Evolutionary conservation across 164 flowering plant species (phyloP), one percentile per base, ranked within the genome.

Genomic region (Aristolochia californica): DNA sequence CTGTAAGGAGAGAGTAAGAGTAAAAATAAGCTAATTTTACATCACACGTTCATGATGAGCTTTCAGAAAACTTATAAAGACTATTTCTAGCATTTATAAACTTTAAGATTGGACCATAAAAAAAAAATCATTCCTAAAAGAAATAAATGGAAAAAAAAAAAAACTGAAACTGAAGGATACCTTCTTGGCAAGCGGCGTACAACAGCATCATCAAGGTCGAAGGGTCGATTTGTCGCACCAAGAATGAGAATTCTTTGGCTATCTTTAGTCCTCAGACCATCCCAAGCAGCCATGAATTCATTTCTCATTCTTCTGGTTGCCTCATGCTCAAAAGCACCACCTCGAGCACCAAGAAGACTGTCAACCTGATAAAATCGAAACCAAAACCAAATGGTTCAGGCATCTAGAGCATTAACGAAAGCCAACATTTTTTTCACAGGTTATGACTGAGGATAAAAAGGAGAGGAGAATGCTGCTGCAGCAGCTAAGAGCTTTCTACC

Each of bases 281-380:
- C 99, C 99, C 99, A 94, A 48, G 99, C 99, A 34, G 99, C 94
- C 99, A 94, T 94, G 60, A 94, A 90, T 63, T 94, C 99, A 72
- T 94, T 94, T 55, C 95, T 73, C 99, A 94, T 94, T 78, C 97
- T 81, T 79, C 99, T 81, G 28, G 99, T 94, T 17, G 99, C 97
- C 55, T 94, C 99, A 62, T 94, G 97, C 80, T 94, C 99, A 74
- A 74, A 84, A 57, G 86, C 72, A 66, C 97, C 96, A 64, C 99
- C 99, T 67, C 99, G 96, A 56, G 97, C 95, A 63, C 99, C 99
- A 66, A 94, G 91, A 69, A 94, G 80, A 70, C 98, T 88, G 70
- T 91, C 98, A 49, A 49, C 53, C 24, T 49, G 25, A 20, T 49
- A 20, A 48, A 17, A n/a, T n/a, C n/a, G n/a, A 5, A 12, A 49